These are phyloP conservation scores for Penicillium polonicum DNA, from an alignment of 2,329 filamentous ascomycete genomes.

Conservation along the genomic window DNA sequence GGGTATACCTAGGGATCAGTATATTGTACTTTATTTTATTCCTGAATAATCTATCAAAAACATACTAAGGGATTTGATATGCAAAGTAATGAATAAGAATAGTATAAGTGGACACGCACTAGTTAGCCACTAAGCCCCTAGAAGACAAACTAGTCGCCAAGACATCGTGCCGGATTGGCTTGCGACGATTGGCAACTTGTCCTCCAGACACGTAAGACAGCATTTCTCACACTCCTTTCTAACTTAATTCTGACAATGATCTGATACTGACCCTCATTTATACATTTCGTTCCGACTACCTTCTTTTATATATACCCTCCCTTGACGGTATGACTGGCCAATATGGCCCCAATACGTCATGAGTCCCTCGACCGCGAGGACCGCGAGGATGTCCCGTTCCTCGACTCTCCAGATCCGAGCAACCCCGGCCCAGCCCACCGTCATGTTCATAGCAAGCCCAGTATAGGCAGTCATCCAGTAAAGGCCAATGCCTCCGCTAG, in stretches of 20 bases:
- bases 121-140: constrained; percentile 6
- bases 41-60: background rate
- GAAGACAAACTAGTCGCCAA: constrained; percentile 5
- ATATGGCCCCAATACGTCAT: constrained; percentile 26
- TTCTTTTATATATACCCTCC: constrained; percentile 6
- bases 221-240: background rate
- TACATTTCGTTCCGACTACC: background rate
- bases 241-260: background rate
- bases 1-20: background rate
- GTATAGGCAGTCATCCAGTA: background rate
- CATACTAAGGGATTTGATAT: background rate
- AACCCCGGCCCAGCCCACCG: background rate
- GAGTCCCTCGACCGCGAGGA: constrained; percentile 23
- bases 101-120: background rate
- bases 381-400: constrained; percentile 36
- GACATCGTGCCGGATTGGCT: constrained; percentile 18
- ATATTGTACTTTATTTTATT: background rate
- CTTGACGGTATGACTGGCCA: constrained; percentile 21
- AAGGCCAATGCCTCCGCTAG: constrained; percentile 17
- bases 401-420: constrained; percentile 16
- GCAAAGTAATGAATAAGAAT: background rate
- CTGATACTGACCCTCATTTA: background rate
- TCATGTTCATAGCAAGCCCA: background rate
- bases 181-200: constrained; percentile 21
- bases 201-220: constrained; percentile 1